A percentile compares a stretch with the other conserved stretches of the same genome.
phyloP scores from a whole-genome alignment of 345 rosid genomes.

The Lepidium africanum region DNA sequence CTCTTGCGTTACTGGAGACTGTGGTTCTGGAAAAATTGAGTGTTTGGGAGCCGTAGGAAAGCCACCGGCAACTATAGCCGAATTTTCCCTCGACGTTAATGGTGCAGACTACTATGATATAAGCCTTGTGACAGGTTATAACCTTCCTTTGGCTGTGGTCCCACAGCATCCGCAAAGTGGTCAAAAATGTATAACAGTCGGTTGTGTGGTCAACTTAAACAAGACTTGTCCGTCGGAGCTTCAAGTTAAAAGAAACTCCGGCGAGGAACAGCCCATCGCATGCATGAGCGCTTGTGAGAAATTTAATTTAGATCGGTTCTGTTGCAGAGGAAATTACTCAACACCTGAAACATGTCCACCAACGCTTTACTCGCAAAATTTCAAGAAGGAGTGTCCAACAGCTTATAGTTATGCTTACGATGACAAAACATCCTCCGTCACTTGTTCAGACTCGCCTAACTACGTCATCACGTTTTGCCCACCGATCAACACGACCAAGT shows the following conservation, averaged over 20 bases:
- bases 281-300: slow-evolving; percentile 47
- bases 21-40: slow-evolving; percentile 35
- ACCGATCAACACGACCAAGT: background rate
- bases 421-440: slow-evolving; percentile 31
- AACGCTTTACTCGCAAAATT: slow-evolving; percentile 30
- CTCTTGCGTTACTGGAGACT: slow-evolving; percentile 31
- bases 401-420: slow-evolving; percentile 57
- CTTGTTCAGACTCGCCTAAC: slow-evolving; percentile 26
- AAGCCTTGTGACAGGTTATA: slow-evolving; percentile 22
- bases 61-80: slow-evolving; percentile 40
- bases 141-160: slow-evolving; percentile 6
- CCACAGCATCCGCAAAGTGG: background rate
- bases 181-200: background rate
- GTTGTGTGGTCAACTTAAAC: slow-evolving; percentile 33
- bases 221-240: slow-evolving; percentile 39
- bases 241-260: background rate
- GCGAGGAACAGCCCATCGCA: slow-evolving; percentile 22
- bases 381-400: slow-evolving; percentile 47
- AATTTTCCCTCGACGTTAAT: slow-evolving; percentile 20
- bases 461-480: slow-evolving; percentile 28
- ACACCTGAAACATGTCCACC: slow-evolving; percentile 35
- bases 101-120: slow-evolving; percentile 38
- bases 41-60: slow-evolving; percentile 29
- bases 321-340: slow-evolving; percentile 32
- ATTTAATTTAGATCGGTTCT: slow-evolving; percentile 26